phyloP scores from a whole-genome alignment of 345 rosid genomes.

The Citrus glauca region DNA sequence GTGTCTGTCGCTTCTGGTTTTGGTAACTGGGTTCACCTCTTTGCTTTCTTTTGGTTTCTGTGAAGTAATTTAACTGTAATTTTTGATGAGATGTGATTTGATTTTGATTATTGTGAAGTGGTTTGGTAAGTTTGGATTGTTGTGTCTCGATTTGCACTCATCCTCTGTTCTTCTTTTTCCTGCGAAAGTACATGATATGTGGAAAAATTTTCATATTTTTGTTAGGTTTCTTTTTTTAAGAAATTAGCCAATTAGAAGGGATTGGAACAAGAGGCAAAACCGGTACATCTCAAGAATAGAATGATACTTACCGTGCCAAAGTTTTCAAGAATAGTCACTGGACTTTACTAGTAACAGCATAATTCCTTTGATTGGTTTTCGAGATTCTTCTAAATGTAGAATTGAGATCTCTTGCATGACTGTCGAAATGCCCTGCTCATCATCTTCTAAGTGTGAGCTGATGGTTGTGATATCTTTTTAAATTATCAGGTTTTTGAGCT shows the following conservation, averaged over 20 bases:
- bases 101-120: neutral
- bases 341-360: neutral
- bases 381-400: neutral
- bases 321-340: neutral
- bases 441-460: neutral
- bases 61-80: neutral
- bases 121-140: neutral
- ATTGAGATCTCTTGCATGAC: neutral
- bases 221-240: too few relatives aligned
- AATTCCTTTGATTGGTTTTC: neutral
- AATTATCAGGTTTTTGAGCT: slow-evolving; percentile 66
- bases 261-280: neutral
- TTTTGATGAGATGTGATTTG: neutral
- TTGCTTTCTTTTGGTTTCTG: neutral
- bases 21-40: neutral
- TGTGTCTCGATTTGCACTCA: neutral
- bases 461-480: slow-evolving; percentile 2
- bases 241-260: neutral
- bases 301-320: neutral
- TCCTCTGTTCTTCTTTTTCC: neutral
- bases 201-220: neutral
- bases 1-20: neutral
- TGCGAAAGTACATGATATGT: neutral
- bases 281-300: neutral
- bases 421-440: neutral